Conservation (phyloP, 2,329 filamentous ascomycete species). For the Chrysosporium queenslandicum region DNA sequence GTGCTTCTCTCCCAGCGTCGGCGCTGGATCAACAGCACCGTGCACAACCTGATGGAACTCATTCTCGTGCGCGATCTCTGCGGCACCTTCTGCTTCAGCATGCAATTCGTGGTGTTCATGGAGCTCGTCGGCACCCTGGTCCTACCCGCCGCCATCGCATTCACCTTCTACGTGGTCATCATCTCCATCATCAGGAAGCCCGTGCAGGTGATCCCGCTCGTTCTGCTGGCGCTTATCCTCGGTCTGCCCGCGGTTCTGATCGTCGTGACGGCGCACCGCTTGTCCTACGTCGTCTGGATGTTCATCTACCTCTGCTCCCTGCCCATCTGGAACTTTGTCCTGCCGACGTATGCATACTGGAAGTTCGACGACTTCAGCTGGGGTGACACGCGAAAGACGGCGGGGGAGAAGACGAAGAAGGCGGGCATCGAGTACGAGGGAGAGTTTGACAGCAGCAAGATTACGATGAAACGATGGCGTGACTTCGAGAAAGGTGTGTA, state of each 20-base stretch:
- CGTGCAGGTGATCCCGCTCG: conserved; percentile 78
- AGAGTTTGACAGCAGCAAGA: conserved; percentile 96
- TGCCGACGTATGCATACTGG: conserved; percentile 93
- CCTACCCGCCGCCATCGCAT: conserved; percentile 87
- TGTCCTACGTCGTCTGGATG: conserved; percentile 94
- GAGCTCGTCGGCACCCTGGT: conserved; percentile 92
- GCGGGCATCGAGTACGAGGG: conserved; percentile 79
- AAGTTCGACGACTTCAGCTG: conserved; percentile 99
- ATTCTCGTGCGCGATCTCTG: conserved; percentile 91
- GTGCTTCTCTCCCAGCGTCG: conserved; percentile 89
- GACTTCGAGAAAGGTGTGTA: conserved; percentile 73
- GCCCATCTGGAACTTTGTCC: conserved; percentile 94
- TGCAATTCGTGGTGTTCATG: conserved; percentile 97
- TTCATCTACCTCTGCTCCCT: conserved; percentile 85
- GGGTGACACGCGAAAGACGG: conserved; percentile 95
- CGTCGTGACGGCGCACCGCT: conserved; percentile 82
- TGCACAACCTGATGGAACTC: conserved; percentile 97
- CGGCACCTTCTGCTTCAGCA: conserved; percentile 98
- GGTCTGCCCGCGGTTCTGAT: conserved; percentile 89
- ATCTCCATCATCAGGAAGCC: conserved; percentile 69
- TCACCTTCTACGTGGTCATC: conserved; percentile 90
- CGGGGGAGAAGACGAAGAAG: conserved; percentile 79
- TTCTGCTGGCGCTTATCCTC: conserved; percentile 80
- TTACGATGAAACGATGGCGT: conserved; percentile 97
- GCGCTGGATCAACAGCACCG: conserved; percentile 98